phyloP scores from a whole-genome alignment of 2,329 filamentous ascomycete species.

The Aspergillus sp. region DNA sequence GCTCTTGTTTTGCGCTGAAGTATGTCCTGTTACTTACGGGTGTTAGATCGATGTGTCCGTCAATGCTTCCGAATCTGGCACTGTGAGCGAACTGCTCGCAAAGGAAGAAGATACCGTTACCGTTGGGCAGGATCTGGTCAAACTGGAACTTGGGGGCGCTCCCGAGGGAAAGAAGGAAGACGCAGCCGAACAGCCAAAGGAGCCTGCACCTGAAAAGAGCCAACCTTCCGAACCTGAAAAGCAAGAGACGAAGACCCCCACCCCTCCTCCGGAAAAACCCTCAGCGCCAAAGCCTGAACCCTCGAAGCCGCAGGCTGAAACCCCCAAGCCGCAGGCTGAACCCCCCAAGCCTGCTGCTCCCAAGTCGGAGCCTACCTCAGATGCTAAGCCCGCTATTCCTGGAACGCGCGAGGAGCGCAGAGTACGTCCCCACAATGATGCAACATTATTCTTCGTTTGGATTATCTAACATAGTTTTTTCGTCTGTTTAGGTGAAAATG shows the following conservation, averaged over 20 bases:
- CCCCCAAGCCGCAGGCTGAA: conserved; percentile 5
- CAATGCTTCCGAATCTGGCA: conserved; percentile 84
- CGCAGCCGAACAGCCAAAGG: conserved; percentile 51
- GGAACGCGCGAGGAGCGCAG: conserved; percentile 81
- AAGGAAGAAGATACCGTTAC: conserved; percentile 92
- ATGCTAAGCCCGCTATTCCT: conserved; percentile 32
- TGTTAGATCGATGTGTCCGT: conserved; percentile 87
- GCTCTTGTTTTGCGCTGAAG: too few relatives aligned
- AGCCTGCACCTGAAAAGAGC: conserved; percentile 45
- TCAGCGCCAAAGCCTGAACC: conserved; percentile 25
- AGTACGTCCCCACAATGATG: conserved; percentile 45
- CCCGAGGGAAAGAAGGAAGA: conserved; percentile 50
- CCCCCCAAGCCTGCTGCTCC: conserved; percentile 16
- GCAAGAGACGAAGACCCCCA: conserved; percentile 20
- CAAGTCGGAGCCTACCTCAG: conserved; percentile 9
- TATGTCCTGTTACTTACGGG: background rate
- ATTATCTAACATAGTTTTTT: background rate
- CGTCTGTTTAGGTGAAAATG: conserved; percentile 75
- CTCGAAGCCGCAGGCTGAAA: conserved; percentile 9
- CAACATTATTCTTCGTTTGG: background rate
- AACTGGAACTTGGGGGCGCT: conserved; percentile 69
- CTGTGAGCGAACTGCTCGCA: conserved; percentile 83
- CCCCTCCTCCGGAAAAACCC: conserved; percentile 30
- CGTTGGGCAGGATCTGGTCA: conserved; percentile 85
- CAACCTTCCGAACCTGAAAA: conserved; percentile 23